These are phyloP conservation scores for Eucalyptus rudis DNA, from an alignment of 345 rosid genomes.

Conservation along the genomic window DNA sequence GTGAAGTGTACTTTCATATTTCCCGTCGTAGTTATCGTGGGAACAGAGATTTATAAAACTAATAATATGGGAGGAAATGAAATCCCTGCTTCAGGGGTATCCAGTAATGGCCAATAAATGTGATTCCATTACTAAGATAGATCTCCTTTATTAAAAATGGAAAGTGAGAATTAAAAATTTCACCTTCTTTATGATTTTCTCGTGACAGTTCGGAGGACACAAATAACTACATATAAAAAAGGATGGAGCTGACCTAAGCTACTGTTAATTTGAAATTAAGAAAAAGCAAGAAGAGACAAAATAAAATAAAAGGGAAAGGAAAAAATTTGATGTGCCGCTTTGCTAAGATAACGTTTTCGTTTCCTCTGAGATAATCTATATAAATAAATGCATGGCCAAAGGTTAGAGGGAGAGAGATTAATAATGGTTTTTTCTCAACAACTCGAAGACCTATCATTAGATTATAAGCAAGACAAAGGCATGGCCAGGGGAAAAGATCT, in stretches of 20 bases:
- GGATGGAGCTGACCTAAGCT: not conserved
- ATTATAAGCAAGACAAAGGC: not conserved
- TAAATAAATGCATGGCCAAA: not conserved
- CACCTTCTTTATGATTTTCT: not conserved
- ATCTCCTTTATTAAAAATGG: not conserved
- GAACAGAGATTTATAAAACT: not conserved
- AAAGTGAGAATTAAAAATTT: not conserved
- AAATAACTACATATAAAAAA: not conserved
- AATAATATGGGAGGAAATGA: not conserved
- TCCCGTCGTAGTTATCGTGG: not conserved
- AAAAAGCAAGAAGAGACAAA: not conserved
- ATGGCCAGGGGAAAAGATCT: not conserved
- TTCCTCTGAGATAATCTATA: not conserved
- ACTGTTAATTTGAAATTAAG: not conserved
- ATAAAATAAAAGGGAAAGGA: no score
- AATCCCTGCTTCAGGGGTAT: not conserved
- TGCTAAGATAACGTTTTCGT: not conserved
- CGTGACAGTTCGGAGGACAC: not conserved
- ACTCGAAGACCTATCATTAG: not conserved
- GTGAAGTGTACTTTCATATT: slow-evolving; percentile 18
- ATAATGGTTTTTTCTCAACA: not conserved
- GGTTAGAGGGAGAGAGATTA: not conserved
- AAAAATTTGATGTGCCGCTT: not conserved
- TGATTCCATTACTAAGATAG: not conserved
- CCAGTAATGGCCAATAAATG: not conserved